Evolutionary conservation across 139 green algal species (phyloP), one percentile per base, ranked within the genome.

Genomic region (Chlamydomonas schloesseri): DNA sequence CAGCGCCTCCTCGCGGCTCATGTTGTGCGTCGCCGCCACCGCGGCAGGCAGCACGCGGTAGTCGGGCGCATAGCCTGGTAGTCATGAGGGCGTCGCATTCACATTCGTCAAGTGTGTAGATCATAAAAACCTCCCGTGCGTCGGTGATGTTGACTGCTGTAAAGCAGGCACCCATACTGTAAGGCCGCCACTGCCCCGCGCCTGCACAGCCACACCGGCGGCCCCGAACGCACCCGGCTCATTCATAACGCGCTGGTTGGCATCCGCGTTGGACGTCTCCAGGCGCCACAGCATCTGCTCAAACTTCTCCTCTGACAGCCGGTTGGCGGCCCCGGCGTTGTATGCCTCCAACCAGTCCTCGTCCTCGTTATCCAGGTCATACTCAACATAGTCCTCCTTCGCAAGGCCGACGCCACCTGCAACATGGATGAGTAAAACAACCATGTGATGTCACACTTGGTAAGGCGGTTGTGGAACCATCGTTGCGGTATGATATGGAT

Each of bases 331-430:
- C 0, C 83, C 53, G 55, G 65, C 71, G 84, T 99, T 99, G 88
- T 97, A 96, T 0, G 89, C 68, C 34, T 90, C 84, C 64, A 99
- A 91, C 97, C 98, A 99, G 53, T 93, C 86, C 81, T 98, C 95
- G 75, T 99, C 97, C 42, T 98, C 95, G 1, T 94, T 88, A 82
- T 99, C 97, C 69, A 99, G 90, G 71, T 99, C 97, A 86, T 99
- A 99, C 91, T 99, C 97, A 47, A 98, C 93, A 33, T 90, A 93
- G 3, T 91, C 88, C 2, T 94, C 92, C 20, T 93, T 89, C 20
- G 78, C 37, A 31, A 88, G 94, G 5, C 92, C 91, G 13, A 88
- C 58, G 28, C 92, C 91, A 20, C 91, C 94, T 96, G 85, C 8
- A 50, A 50, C 42, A 50, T 50, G 42, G 42, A 50, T 73, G 8